phyloP scores from a whole-genome alignment of 768 basidiomycete species.

The Lactifluus pinguis region DNA sequence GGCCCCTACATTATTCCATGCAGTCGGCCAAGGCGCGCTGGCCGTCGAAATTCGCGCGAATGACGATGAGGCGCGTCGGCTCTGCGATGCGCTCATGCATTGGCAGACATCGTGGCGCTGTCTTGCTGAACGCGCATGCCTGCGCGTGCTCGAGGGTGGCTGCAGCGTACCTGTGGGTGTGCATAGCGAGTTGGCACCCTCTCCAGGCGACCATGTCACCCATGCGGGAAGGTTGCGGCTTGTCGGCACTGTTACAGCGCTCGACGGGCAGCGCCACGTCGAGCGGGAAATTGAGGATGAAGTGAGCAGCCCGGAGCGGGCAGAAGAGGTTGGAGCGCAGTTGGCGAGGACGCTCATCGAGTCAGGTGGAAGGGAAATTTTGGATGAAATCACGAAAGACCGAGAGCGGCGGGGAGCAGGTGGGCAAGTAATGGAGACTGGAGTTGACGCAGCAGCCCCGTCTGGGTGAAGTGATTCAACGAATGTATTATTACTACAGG shows the following conservation, averaged over 20 bases:
- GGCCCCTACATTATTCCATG: conserved; percentile 72
- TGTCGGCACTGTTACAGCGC: conserved; percentile 75
- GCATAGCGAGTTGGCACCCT: conserved; percentile 37
- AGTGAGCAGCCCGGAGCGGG: conserved; percentile 47
- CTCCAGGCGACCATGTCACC: conserved; percentile 26
- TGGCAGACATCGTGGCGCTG: conserved; percentile 69
- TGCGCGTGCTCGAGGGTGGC: conserved; percentile 89
- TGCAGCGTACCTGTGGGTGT: conserved; percentile 96
- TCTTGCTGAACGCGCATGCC: conserved; percentile 77
- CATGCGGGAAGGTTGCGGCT: conserved; percentile 39
- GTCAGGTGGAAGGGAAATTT: conserved; percentile 65
- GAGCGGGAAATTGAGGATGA: conserved; percentile 47
- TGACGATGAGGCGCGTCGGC: conserved; percentile 48
- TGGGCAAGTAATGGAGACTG: conserved; percentile 23
- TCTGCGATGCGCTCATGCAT: conserved; percentile 66
- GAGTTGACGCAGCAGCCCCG: not conserved
- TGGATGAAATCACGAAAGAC: conserved; percentile 76
- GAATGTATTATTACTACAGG: not conserved
- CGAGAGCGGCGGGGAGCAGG: conserved; percentile 38
- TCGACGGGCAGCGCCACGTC: conserved; percentile 68
- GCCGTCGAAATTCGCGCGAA: conserved; percentile 74
- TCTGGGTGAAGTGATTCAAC: not conserved
- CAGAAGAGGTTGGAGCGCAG: conserved; percentile 56
- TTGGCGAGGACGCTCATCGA: conserved; percentile 59
- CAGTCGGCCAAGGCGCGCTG: conserved; percentile 92